Percentiles rank a stretch among this genome's conserved stretches.
Evolutionary conservation across 345 rosid species (phyloP).

Genomic region (Raphanus sativus): DNA sequence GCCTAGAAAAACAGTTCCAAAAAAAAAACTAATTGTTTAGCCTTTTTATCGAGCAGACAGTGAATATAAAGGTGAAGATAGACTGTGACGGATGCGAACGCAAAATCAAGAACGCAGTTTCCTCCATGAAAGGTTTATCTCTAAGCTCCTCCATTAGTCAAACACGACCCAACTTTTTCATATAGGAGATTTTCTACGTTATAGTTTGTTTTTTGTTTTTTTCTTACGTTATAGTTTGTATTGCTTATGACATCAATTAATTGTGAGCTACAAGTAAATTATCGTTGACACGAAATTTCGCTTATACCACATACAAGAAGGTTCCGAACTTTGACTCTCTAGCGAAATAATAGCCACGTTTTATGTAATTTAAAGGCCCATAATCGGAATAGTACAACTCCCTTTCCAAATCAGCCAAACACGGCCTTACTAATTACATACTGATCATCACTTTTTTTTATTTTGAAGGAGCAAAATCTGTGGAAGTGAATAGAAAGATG

Average conservation of each 20-base stretch:
- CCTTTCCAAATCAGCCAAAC: background rate
- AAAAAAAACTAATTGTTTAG: too few relatives aligned
- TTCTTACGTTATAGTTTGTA: background rate
- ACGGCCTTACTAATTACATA: background rate
- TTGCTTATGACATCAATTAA: background rate
- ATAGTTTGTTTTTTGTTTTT: too few relatives aligned
- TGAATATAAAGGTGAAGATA: slow-evolving; percentile 48
- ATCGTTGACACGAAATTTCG: slow-evolving; percentile 21
- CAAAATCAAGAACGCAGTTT: slow-evolving; percentile 49
- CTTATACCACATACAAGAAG: slow-evolving; percentile 8
- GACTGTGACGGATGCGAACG: slow-evolving; percentile 60
- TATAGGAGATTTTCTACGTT: background rate
- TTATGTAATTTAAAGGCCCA: background rate
- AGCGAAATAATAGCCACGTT: background rate
- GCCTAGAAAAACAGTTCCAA: too few relatives aligned
- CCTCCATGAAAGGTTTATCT: slow-evolving; percentile 45
- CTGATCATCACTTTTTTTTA: background rate
- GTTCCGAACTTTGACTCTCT: background rate
- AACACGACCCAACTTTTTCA: background rate
- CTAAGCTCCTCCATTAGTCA: background rate
- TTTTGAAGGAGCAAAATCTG: slow-evolving; percentile 36
- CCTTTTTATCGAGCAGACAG: slow-evolving; percentile 32
- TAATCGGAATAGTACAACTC: background rate
- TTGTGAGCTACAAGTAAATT: slow-evolving; percentile 8
- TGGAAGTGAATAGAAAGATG: slow-evolving; percentile 40